These are phyloP conservation scores for Magnaporthiopsis poae DNA, from an alignment of 2,329 filamentous ascomycete genomes.

Conservation along the genomic window DNA sequence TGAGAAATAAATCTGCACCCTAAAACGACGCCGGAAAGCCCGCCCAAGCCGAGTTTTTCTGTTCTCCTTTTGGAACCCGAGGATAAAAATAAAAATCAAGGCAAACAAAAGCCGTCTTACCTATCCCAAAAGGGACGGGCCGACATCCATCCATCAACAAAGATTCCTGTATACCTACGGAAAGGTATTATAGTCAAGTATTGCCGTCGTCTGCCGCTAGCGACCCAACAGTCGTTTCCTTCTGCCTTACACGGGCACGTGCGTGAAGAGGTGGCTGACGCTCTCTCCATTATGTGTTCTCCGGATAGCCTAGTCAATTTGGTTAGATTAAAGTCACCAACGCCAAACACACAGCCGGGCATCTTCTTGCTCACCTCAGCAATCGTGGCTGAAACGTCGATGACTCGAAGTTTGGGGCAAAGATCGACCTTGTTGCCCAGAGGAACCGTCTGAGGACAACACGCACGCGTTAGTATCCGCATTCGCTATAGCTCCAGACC, in stretches of 20 bases:
- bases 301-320: constrained; percentile 44
- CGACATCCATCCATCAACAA: not conserved
- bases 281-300: constrained; percentile 57
- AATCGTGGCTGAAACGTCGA: constrained; percentile 79
- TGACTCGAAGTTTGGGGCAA: constrained; percentile 75
- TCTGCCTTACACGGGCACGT: constrained; percentile 43
- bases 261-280: constrained; percentile 59
- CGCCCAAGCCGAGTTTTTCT: too few species aligned
- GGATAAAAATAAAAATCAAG: too few species aligned
- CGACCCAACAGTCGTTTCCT: not conserved
- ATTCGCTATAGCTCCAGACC: not conserved
- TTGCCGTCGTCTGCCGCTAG: not conserved
- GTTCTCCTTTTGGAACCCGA: too few species aligned
- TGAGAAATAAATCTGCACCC: too few species aligned
- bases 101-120: too few species aligned
- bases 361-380: constrained; percentile 33
- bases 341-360: not conserved
- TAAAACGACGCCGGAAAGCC: too few species aligned
- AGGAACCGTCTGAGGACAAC: constrained; percentile 50
- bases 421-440: constrained; percentile 63
- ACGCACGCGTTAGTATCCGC: not conserved
- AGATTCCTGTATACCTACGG: not conserved
- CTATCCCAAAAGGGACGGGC: not conserved
- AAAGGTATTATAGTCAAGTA: not conserved
- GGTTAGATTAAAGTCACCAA: constrained; percentile 6